Base-by-base conservation (phyloP, 2,329 filamentous ascomycete species). In the Ophiocordyceps camponoti-floridani region DNA sequence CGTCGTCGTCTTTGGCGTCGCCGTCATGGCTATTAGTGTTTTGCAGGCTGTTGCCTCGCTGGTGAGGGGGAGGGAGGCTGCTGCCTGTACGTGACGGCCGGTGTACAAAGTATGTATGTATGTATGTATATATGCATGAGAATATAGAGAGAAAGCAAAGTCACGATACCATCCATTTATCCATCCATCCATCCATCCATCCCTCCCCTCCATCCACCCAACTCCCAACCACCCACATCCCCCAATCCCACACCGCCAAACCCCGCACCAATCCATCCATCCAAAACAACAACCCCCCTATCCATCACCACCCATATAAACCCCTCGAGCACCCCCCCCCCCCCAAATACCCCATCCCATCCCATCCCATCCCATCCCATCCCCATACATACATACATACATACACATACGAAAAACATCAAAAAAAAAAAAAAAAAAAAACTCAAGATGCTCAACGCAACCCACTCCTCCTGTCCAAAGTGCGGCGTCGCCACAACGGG, bases 21-120 rank as follows among this genome's bases (percentile, higher is more conserved):
- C 70, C 3, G 88, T 94, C 46, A 86, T 95, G 82, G 70, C 68
- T 12, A 88, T 94, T 41, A 88, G 81, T 56, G 62, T 93, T 49
- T 57, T 87, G 41, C 79, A 86, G 63, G 80, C 83, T 1, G 64
- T 82, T 18, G 35, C 35, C 11, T n/a, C 16, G 16, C n/a, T 37
- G 14, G 2, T 5, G 14, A 16, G 14, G 35, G 14, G 35, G 4
- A 18, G 35, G 16, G 13, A 16, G 14, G 33, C 33, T 2, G 14
- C 13, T 9, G n/a, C 16, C 9, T 16, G 35, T 16, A 37, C n/a
- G 11, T 16, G 16, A 19, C 9, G n/a, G 14, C 6, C 14, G 2
- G 12, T 16, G 14, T 16, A 5, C 8, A n/a, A 37, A 8, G 9
- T 35, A 14, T 35, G 9, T 35, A 14, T 35, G 9, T 35, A 14